Conservation (phyloP, 768 basidiomycete species). For the Leucosporidium yakuticum region DNA sequence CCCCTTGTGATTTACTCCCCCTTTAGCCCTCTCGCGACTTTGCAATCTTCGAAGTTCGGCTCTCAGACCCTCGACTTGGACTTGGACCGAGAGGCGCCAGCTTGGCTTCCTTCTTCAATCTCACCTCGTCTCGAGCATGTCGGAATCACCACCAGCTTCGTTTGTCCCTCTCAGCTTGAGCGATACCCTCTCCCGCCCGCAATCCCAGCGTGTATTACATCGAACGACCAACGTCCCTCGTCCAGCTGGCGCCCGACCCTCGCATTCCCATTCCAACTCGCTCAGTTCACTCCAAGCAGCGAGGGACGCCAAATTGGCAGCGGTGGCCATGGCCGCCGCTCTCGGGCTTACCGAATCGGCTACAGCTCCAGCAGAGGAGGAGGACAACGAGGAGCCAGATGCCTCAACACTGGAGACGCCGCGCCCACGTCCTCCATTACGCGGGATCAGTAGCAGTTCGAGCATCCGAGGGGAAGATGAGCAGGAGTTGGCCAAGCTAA, state of each 20-base stretch:
- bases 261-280: neutral
- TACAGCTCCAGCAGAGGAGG: neutral
- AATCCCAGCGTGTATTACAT: too few relatives aligned
- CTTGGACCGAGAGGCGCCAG: neutral
- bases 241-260: constrained; percentile 10
- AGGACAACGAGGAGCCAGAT: neutral
- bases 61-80: neutral
- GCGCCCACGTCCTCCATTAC: too few relatives aligned
- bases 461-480: constrained; percentile 8
- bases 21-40: constrained; percentile 1
- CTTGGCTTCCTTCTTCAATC: neutral
- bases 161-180: neutral
- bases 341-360: too few relatives aligned
- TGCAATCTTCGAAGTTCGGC: neutral
- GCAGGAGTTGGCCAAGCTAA: constrained; percentile 4
- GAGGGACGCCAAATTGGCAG: too few relatives aligned
- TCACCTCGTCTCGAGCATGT: neutral
- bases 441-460: neutral
- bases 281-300: neutral
- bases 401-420: too few relatives aligned
- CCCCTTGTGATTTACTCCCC: neutral
- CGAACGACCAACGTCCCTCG: neutral
- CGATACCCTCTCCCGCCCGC: neutral
- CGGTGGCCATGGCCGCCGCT: too few relatives aligned
- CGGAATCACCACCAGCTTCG: neutral